Percentiles rank a stretch among this genome's conserved stretches.
These are phyloP conservation scores for Cercospora sesami DNA, from an alignment of 2,329 filamentous ascomycete genomes.

Conservation along the genomic window DNA sequence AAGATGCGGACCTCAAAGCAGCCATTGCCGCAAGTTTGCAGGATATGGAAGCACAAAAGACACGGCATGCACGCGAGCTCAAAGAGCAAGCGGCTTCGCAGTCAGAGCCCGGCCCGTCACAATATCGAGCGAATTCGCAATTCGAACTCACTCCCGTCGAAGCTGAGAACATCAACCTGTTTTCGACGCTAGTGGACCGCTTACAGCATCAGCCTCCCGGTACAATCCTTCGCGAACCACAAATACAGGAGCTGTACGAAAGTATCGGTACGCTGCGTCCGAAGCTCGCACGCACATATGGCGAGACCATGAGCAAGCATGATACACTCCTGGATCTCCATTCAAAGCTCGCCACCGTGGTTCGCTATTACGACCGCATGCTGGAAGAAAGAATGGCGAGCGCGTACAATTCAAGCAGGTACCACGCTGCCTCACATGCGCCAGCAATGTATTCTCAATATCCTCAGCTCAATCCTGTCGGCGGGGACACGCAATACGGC, in stretches of 20 bases:
- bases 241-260: slow-evolving; percentile 97
- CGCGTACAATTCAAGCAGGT: slow-evolving; percentile 77
- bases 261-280: slow-evolving; percentile 91
- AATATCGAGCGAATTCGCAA: slow-evolving; percentile 76
- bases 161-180: slow-evolving; percentile 96
- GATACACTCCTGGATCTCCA: slow-evolving; percentile 93
- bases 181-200: slow-evolving; percentile 89
- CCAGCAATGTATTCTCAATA: slow-evolving; percentile 60
- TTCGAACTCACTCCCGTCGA: slow-evolving; percentile 93
- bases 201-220: slow-evolving; percentile 93
- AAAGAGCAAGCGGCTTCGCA: slow-evolving; percentile 63
- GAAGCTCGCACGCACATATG: slow-evolving; percentile 91
- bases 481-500: slow-evolving; percentile 49
- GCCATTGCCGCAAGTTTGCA: slow-evolving; percentile 92
- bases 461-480: slow-evolving; percentile 63
- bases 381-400: slow-evolving; percentile 91
- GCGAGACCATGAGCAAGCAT: slow-evolving; percentile 99
- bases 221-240: slow-evolving; percentile 92
- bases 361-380: slow-evolving; percentile 97
- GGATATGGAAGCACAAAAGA: slow-evolving; percentile 98
- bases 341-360: slow-evolving; percentile 91
- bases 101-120: slow-evolving; percentile 56
- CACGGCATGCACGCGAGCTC: slow-evolving; percentile 77
- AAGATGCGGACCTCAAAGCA: slow-evolving; percentile 89
- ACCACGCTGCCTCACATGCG: slow-evolving; percentile 40